Evolutionary conservation across 768 basidiomycete genomes (phyloP).

Genomic region (Hericium erinaceus): DNA sequence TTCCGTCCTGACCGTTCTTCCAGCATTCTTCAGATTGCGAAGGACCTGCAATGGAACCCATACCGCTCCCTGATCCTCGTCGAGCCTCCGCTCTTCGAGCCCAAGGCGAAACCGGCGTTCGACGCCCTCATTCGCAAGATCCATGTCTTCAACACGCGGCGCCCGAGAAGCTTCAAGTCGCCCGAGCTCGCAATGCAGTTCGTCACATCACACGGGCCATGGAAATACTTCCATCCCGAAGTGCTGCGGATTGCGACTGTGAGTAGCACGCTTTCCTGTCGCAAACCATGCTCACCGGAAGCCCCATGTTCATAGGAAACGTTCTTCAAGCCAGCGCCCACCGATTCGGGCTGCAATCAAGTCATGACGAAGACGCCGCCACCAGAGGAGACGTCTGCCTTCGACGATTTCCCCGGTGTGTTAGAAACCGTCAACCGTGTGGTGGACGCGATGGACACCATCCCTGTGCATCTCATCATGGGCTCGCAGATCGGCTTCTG

Average conservation of each 20-base stretch:
- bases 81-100: not conserved
- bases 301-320: not conserved
- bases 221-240: not conserved
- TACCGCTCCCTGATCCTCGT: not conserved
- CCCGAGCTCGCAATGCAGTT: not conserved
- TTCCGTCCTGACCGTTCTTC: not conserved
- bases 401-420: not conserved
- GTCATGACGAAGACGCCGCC: not conserved
- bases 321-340: not conserved
- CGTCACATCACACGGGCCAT: not conserved
- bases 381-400: not conserved
- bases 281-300: too few species aligned
- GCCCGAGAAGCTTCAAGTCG: not conserved
- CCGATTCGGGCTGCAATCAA: not conserved
- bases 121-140: not conserved
- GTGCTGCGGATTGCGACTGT: not conserved
- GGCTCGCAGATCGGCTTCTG: not conserved
- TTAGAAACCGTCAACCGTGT: not conserved
- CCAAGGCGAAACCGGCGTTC: not conserved
- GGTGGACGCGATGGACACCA: not conserved
- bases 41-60: not conserved
- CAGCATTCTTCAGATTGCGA: not conserved
- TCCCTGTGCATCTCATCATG: not conserved
- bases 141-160: not conserved
- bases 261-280: too few species aligned